These are phyloP conservation scores for Phytophthora megakarya DNA, from an alignment of 352 stramenopile species.

Conservation along the genomic window DNA sequence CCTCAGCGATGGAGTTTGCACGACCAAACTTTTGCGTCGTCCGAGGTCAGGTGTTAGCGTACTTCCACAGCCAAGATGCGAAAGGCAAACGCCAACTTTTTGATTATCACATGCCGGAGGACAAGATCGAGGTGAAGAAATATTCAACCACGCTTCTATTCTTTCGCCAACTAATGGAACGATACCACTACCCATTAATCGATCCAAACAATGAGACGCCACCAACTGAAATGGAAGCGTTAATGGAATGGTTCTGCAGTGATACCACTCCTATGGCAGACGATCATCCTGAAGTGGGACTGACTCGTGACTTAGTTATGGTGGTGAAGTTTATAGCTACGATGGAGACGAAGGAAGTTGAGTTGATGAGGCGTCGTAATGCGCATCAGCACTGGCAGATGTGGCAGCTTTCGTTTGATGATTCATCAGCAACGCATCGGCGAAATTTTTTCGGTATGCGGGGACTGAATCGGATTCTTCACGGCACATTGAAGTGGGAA, in stretches of 20 bases:
- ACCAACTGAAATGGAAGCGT: conserved; percentile 89
- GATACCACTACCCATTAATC: conserved; percentile 85
- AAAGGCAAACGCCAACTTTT: conserved; percentile 74
- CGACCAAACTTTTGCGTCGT: conserved; percentile 77
- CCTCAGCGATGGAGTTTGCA: conserved; percentile 85
- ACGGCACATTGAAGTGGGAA: conserved; percentile 82
- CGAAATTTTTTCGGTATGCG: conserved; percentile 83
- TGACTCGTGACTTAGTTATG: conserved; percentile 83
- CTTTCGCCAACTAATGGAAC: conserved; percentile 86
- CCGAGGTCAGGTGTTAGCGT: conserved; percentile 75
- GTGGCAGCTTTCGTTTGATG: conserved; percentile 91
- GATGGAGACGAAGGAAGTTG: conserved; percentile 91
- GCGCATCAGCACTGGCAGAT: conserved; percentile 82
- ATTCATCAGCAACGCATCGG: conserved; percentile 69
- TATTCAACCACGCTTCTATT: conserved; percentile 90
- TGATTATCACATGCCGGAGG: conserved; percentile 89
- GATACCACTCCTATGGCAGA: conserved; percentile 77
- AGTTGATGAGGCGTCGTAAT: conserved; percentile 84
- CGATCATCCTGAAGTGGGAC: conserved; percentile 80
- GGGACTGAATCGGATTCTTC: conserved; percentile 65
- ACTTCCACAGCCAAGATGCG: conserved; percentile 73
- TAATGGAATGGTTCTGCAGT: conserved; percentile 91
- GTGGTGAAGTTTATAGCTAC: conserved; percentile 89
- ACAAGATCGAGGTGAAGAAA: conserved; percentile 90
- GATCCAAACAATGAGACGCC: conserved; percentile 78